A percentile compares a stretch with the other conserved stretches of the same genome.
These are phyloP conservation scores for Verticillium longisporum DNA, from an alignment of 2,329 filamentous ascomycete genomes.

Conservation along the genomic window DNA sequence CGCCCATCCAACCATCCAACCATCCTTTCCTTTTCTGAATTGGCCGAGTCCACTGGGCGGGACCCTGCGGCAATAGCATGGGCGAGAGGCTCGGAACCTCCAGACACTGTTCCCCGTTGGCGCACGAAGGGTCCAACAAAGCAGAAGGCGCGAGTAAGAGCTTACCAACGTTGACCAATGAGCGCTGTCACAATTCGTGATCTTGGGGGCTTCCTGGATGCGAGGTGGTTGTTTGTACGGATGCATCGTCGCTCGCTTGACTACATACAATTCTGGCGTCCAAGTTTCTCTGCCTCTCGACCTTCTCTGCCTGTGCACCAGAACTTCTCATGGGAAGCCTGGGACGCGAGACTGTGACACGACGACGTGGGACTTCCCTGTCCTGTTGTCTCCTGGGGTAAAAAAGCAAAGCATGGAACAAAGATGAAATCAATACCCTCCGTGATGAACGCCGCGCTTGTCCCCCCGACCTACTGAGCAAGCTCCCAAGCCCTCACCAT, in stretches of 20 bases:
- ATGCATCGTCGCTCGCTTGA: no score
- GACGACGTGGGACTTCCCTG: background rate
- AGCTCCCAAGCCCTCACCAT: background rate
- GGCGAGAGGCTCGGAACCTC: background rate
- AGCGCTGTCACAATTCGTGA: background rate
- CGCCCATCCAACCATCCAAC: background rate
- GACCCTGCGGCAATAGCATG: background rate
- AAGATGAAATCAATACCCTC: background rate
- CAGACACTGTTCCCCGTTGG: background rate
- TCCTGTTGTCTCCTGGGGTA: no score
- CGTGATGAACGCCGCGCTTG: background rate
- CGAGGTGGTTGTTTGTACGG: no score
- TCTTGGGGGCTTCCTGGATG: background rate
- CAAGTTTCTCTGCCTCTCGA: no score
- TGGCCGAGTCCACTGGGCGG: background rate
- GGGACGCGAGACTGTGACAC: background rate
- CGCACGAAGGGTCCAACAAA: background rate
- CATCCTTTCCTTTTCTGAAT: background rate
- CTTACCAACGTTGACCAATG: background rate
- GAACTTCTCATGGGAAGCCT: background rate
- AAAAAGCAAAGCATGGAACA: background rate
- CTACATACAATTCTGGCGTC: no score
- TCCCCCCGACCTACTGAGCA: background rate
- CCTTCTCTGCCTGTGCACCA: background rate
- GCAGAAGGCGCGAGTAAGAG: background rate